Conservation (phyloP, 257 asterid genomes). For the Forsythia viridissima region DNA sequence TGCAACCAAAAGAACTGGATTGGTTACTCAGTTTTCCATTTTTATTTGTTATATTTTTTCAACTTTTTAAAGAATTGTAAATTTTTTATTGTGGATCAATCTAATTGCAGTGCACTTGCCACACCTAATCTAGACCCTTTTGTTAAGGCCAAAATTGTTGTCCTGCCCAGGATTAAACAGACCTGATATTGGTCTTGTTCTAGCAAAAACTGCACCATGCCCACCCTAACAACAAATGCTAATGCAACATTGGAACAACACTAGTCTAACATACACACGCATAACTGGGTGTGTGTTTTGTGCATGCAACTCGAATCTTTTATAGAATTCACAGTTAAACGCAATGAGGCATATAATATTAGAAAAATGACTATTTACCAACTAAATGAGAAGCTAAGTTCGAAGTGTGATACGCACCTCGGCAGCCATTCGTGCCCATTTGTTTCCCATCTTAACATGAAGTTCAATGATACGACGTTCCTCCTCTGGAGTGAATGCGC, state of each 20-base stretch:
- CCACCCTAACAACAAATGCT: not conserved
- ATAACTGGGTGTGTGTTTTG: not conserved
- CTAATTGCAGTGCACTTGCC: not conserved
- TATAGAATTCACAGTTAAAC: not conserved
- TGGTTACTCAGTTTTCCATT: not conserved
- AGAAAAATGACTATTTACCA: not conserved
- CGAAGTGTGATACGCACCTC: constrained; percentile 49
- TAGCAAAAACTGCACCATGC: not conserved
- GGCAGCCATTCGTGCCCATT: constrained; percentile 91
- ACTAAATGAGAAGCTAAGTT: constrained; percentile 18
- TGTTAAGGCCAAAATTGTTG: not conserved
- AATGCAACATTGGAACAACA: not conserved
- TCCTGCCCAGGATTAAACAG: not conserved
- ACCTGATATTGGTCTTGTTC: not conserved
- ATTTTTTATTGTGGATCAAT: not conserved
- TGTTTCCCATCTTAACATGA: constrained; percentile 80
- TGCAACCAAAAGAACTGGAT: not conserved
- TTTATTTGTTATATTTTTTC: not conserved
- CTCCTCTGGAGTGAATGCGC: constrained; percentile 69
- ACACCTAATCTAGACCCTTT: not conserved
- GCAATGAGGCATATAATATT: not conserved
- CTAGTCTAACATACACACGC: not conserved
- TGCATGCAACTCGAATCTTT: not conserved
- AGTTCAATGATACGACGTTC: constrained; percentile 65
- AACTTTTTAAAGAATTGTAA: not conserved